Percentiles rank a stretch among this genome's conserved stretches.
phyloP scores from a whole-genome alignment of 2,329 filamentous ascomycete genomes.

The Talaromyces sp. region DNA sequence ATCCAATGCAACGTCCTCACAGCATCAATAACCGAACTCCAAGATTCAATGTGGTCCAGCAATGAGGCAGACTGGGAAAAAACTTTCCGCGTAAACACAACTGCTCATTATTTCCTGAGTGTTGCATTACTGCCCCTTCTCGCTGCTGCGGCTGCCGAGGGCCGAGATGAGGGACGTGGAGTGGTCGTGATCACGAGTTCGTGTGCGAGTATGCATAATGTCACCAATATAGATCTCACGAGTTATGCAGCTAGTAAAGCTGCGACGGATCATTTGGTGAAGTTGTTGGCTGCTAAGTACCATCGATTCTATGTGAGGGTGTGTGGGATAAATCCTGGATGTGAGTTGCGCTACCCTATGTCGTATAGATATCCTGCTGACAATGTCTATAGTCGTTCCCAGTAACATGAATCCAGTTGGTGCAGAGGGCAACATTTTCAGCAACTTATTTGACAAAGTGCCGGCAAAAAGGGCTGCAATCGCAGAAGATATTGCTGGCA shows the following conservation, averaged over 20 bases:
- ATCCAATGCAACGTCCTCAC: constrained; percentile 44
- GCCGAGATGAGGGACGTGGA: constrained; percentile 42
- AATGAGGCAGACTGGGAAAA: constrained; percentile 43
- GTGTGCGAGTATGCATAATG: constrained; percentile 53
- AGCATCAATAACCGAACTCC: constrained; percentile 42
- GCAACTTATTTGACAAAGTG: constrained; percentile 40
- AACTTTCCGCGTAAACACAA: constrained; percentile 49
- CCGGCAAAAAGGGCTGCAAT: constrained; percentile 39
- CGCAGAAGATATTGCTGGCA: constrained; percentile 43
- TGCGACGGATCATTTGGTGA: constrained; percentile 52
- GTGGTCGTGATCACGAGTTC: constrained; percentile 50
- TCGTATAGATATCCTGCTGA: constrained; percentile 12
- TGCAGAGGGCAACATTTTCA: constrained; percentile 41
- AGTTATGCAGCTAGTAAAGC: constrained; percentile 53
- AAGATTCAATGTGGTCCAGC: constrained; percentile 49
- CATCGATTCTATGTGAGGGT: constrained; percentile 43
- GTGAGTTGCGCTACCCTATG: constrained; percentile 25
- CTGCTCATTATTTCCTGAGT: constrained; percentile 50
- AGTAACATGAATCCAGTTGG: constrained; percentile 47
- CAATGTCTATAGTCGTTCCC: constrained; percentile 34
- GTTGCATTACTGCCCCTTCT: constrained; percentile 48
- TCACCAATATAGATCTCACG: constrained; percentile 52
- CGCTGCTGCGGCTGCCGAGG: constrained; percentile 35
- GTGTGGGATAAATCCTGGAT: constrained; percentile 46
- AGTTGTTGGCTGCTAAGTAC: constrained; percentile 50